Conservation (phyloP, 2,329 filamentous ascomycete genomes). For the Penicillium sp. region DNA sequence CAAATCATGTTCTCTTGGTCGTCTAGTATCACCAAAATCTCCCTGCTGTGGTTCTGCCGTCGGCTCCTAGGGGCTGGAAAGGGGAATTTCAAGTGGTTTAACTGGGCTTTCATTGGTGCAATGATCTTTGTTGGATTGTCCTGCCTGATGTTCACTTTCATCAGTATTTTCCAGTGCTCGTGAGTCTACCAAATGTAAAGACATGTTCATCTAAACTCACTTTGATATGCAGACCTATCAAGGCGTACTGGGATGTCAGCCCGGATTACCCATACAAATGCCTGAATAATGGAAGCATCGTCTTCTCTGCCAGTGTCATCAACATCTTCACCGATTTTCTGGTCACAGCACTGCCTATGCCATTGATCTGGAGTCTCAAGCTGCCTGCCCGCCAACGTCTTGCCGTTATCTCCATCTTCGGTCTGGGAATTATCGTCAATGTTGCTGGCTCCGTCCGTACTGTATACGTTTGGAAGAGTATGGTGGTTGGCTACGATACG, state of each 20-base stretch:
- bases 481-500: constrained; percentile 37
- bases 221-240: constrained; percentile 32
- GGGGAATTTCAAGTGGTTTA: constrained; percentile 32
- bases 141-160: constrained; percentile 36
- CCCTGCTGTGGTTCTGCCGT: constrained; percentile 44
- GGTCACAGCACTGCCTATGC: constrained; percentile 44
- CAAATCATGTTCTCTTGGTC: constrained; percentile 44
- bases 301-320: constrained; percentile 42
- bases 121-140: constrained; percentile 40
- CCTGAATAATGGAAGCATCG: constrained; percentile 33
- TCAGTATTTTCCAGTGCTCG: constrained; percentile 48
- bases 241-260: constrained; percentile 39
- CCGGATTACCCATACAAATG: constrained; percentile 35
- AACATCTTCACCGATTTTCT: constrained; percentile 45
- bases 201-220: constrained; percentile 11
- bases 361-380: constrained; percentile 46
- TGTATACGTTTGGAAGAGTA: constrained; percentile 40
- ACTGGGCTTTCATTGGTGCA: constrained; percentile 28
- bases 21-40: constrained; percentile 43
- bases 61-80: constrained; percentile 38
- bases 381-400: constrained; percentile 42
- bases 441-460: constrained; percentile 41
- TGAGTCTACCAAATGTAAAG: constrained; percentile 29
- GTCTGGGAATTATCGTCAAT: constrained; percentile 42
- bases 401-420: constrained; percentile 46